A percentile compares a stretch with the other conserved stretches of the same genome.
phyloP scores from a whole-genome alignment of 306 rosid genomes.

The Crotalaria pallida region DNA sequence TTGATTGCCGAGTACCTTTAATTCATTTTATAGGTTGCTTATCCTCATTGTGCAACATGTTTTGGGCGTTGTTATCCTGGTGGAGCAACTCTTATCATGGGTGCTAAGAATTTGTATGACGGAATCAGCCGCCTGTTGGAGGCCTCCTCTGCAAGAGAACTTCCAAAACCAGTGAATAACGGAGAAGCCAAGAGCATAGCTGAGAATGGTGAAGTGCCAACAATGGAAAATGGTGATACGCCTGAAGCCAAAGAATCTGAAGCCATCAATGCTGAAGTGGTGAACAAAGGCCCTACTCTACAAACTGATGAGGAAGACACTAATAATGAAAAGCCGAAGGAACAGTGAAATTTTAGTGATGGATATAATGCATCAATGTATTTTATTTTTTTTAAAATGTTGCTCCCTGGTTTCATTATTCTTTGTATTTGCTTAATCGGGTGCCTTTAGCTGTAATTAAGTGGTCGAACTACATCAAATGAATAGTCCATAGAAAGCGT shows the following conservation, averaged over 20 bases:
- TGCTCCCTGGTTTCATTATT: constrained; percentile 3
- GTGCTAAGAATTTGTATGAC: constrained; percentile 58
- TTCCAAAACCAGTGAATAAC: constrained; percentile 47
- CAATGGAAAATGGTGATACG: constrained; percentile 58
- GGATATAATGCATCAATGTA: too few species aligned
- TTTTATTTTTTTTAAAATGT: neutral
- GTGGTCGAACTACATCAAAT: neutral
- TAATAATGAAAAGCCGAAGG: constrained; percentile 31
- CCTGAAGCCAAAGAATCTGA: constrained; percentile 38
- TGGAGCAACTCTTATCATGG: constrained; percentile 63
- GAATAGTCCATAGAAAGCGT: constrained; percentile 15
- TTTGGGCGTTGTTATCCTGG: constrained; percentile 95
- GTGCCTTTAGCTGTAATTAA: constrained; percentile 15
- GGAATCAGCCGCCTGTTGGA: constrained; percentile 69
- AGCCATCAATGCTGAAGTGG: constrained; percentile 29
- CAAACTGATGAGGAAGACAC: constrained; percentile 31
- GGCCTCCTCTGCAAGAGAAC: constrained; percentile 67
- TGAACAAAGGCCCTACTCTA: constrained; percentile 29
- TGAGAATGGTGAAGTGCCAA: constrained; percentile 57
- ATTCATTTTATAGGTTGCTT: constrained; percentile 55
- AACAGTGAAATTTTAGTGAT: constrained; percentile 20
- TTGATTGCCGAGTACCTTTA: constrained; percentile 9
- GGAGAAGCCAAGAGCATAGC: constrained; percentile 37
- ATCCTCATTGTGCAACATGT: constrained; percentile 84
- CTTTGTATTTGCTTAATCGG: neutral